Percentiles rank a stretch among this genome's conserved stretches.
Evolutionary conservation across 257 asterid genomes (phyloP).

Genomic region (Thymus mandschuricus): DNA sequence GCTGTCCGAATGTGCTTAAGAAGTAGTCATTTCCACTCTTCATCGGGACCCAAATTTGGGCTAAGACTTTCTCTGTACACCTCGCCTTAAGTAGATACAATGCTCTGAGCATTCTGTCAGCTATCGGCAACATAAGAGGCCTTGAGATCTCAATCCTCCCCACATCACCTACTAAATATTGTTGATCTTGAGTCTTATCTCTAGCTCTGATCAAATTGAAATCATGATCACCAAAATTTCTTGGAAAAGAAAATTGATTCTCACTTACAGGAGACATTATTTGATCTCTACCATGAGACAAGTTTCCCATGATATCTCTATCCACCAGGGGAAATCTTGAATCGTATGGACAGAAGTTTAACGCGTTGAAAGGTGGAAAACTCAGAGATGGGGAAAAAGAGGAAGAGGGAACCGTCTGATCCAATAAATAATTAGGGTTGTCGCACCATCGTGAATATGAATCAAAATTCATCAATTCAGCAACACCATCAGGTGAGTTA

Average conservation of each 20-base stretch:
- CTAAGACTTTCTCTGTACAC: conserved; percentile 66
- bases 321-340: conserved; percentile 28
- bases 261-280: conserved; percentile 28
- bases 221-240: conserved; percentile 27
- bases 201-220: conserved; percentile 23
- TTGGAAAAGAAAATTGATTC: conserved; percentile 26
- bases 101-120: conserved; percentile 70
- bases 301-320: conserved; percentile 31
- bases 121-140: conserved; percentile 47
- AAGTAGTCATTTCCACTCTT: conserved; percentile 54
- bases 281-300: conserved; percentile 30
- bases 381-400: conserved; percentile 44
- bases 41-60: conserved; percentile 77
- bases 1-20: conserved; percentile 76
- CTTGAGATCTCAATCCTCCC: conserved; percentile 43
- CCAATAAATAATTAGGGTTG: conserved; percentile 43
- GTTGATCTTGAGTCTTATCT: conserved; percentile 29
- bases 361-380: conserved; percentile 41
- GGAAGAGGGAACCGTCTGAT: conserved; percentile 44
- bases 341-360: conserved; percentile 36
- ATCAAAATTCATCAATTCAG: conserved; percentile 56
- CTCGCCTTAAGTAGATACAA: conserved; percentile 55
- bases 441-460: conserved; percentile 54
- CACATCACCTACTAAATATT: conserved; percentile 29
- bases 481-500: conserved; percentile 33